Percentiles rank a stretch among this genome's conserved stretches.
phyloP scores from a whole-genome alignment of 148 eudicot genomes.

The Fagopyrum homotropicum region DNA sequence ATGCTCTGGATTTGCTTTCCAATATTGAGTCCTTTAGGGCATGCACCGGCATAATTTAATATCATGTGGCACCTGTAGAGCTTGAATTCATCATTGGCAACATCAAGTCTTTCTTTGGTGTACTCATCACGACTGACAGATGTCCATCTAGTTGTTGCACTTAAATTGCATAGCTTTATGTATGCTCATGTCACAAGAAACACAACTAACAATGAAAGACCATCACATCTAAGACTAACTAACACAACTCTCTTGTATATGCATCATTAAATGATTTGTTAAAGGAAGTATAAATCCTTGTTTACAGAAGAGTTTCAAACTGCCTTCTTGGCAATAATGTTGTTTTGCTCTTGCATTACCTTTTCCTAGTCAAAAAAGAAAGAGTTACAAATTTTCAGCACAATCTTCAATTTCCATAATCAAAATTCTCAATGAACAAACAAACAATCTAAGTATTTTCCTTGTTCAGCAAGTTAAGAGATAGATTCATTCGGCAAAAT shows the following conservation, averaged over 20 bases:
- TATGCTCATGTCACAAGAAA: not conserved
- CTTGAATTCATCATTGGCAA: conserved; percentile 84
- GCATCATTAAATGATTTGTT: too few relatives aligned
- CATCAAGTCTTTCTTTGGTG: conserved; percentile 80
- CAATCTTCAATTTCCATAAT: not conserved
- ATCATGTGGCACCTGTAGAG: conserved; percentile 95
- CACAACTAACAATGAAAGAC: not conserved
- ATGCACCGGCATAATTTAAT: conserved; percentile 86
- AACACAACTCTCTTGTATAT: not conserved
- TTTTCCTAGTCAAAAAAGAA: conserved; percentile 27
- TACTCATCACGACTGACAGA: conserved; percentile 99
- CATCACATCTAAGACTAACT: not conserved
- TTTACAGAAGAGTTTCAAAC: not conserved
- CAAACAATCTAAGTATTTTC: conserved; percentile 18
- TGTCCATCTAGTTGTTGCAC: conserved; percentile 39
- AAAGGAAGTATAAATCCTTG: too few relatives aligned
- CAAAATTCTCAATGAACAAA: not conserved
- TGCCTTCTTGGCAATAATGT: conserved; percentile 35
- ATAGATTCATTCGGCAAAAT: too few relatives aligned
- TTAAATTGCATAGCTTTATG: not conserved
- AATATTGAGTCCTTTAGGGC: conserved; percentile 93
- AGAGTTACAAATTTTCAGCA: not conserved
- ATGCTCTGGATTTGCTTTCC: conserved; percentile 69
- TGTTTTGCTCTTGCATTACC: conserved; percentile 44
- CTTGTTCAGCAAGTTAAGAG: conserved; percentile 56